Conservation (phyloP, 2,329 filamentous ascomycete genomes). For the Epichloe gansuensis region DNA sequence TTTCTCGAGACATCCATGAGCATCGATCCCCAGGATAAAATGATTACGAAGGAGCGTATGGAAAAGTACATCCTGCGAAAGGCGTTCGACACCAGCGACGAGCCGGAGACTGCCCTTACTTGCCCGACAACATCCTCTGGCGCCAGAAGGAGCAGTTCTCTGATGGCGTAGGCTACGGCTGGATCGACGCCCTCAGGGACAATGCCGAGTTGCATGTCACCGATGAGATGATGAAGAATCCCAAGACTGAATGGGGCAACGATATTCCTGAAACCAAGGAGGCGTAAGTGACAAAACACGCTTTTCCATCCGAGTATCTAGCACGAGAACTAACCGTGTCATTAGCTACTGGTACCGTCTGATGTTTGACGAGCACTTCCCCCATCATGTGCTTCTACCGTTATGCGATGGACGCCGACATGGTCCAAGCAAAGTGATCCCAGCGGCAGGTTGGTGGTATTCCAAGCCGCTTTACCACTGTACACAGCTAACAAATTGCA, state of each 20-base stretch:
- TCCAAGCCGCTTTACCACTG: neutral
- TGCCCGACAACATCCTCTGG: conserved; percentile 95
- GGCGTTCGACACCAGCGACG: conserved; percentile 86
- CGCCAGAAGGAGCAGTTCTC: conserved; percentile 99
- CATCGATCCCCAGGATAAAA: conserved; percentile 88
- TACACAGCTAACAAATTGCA: conserved; percentile 22
- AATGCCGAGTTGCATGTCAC: conserved; percentile 80
- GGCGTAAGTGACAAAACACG: conserved; percentile 43
- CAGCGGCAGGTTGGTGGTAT: conserved; percentile 58
- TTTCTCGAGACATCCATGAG: conserved; percentile 91
- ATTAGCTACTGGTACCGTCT: conserved; percentile 83
- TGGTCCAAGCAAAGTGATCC: conserved; percentile 97
- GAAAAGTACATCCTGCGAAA: conserved; percentile 98
- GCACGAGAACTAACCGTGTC: neutral
- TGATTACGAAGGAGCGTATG: conserved; percentile 80
- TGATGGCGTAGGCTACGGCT: conserved; percentile 95
- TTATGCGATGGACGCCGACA: conserved; percentile 92
- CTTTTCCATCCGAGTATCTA: too few species aligned
- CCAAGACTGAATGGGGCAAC: conserved; percentile 86
- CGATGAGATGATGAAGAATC: conserved; percentile 97
- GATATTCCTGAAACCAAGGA: conserved; percentile 96
- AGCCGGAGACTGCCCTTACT: conserved; percentile 71
- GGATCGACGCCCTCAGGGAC: conserved; percentile 97
- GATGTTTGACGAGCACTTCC: conserved; percentile 99
- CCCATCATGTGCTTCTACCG: conserved; percentile 76